phyloP scores from a whole-genome alignment of 257 asterid genomes.

The Scutellaria minor region DNA sequence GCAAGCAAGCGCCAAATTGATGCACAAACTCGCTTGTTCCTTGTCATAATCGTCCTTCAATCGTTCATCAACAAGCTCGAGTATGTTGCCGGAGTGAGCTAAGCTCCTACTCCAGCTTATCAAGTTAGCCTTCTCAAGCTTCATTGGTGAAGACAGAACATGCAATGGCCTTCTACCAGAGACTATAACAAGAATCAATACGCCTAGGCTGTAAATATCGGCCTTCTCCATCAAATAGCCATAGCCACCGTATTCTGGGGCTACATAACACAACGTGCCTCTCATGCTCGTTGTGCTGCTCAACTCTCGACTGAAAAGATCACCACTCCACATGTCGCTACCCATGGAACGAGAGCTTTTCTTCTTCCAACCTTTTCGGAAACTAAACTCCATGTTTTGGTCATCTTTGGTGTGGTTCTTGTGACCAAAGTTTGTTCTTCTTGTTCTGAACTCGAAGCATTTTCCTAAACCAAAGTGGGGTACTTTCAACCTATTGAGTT shows the following conservation, averaged over 20 bases:
- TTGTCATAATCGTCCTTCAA: slow-evolving; percentile 55
- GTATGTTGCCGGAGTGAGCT: slow-evolving; percentile 67
- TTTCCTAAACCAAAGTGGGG: slow-evolving; percentile 75
- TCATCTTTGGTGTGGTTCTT: slow-evolving; percentile 35
- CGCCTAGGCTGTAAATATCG: slow-evolving; percentile 91
- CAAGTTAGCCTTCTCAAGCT: slow-evolving; percentile 83
- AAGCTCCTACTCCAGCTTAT: slow-evolving; percentile 86
- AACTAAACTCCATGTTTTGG: slow-evolving; percentile 70
- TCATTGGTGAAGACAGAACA: slow-evolving; percentile 90
- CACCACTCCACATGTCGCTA: slow-evolving; percentile 85
- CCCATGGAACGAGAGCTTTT: slow-evolving; percentile 58
- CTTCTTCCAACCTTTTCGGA: slow-evolving; percentile 68
- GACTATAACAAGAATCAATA: slow-evolving; percentile 74
- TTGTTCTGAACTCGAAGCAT: slow-evolving; percentile 49
- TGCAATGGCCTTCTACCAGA: slow-evolving; percentile 95
- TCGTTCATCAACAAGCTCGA: slow-evolving; percentile 82
- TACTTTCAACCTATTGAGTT: slow-evolving; percentile 42
- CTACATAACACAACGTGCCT: slow-evolving; percentile 88
- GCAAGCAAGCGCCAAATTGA: slow-evolving; percentile 88
- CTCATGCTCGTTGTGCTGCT: slow-evolving; percentile 99
- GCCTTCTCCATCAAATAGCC: slow-evolving; percentile 85
- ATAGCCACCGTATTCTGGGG: slow-evolving; percentile 83
- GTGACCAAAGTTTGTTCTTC: slow-evolving; percentile 32
- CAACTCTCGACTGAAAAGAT: slow-evolving; percentile 85
- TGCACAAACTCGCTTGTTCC: slow-evolving; percentile 79